phyloP scores from a whole-genome alignment of 2,329 filamentous ascomycete species.

The Aspergillus puulaauensis region DNA sequence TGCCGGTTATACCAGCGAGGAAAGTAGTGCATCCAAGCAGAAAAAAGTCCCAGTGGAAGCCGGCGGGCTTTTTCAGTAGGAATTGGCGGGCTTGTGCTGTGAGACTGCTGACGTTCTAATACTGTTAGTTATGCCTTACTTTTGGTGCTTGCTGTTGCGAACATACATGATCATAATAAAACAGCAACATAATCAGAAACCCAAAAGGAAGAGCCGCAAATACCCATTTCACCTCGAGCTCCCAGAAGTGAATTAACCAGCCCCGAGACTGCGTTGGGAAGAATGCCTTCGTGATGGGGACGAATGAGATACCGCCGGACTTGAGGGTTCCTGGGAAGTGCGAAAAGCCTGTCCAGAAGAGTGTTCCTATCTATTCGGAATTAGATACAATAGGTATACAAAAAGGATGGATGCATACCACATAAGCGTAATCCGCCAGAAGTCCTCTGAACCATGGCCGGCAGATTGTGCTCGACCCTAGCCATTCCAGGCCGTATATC shows the following conservation, averaged over 20 bases:
- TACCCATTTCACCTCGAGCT: slow-evolving; percentile 66
- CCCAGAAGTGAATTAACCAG: slow-evolving; percentile 81
- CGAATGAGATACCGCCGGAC: slow-evolving; percentile 63
- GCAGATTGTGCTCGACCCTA: slow-evolving; percentile 53
- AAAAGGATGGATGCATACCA: slow-evolving; percentile 29
- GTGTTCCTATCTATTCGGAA: slow-evolving; percentile 43
- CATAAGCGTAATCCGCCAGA: slow-evolving; percentile 55
- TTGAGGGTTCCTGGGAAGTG: slow-evolving; percentile 75
- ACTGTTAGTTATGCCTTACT: no score
- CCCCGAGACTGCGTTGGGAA: slow-evolving; percentile 67
- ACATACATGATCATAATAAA: slow-evolving; percentile 86
- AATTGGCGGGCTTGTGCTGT: slow-evolving; percentile 79
- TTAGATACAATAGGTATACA: background rate
- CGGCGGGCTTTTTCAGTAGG: slow-evolving; percentile 72
- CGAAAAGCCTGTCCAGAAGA: slow-evolving; percentile 85
- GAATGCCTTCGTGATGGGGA: slow-evolving; percentile 74
- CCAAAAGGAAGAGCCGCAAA: slow-evolving; percentile 82
- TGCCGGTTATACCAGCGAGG: slow-evolving; percentile 68
- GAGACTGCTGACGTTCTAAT: slow-evolving; percentile 66
- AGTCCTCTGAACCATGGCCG: slow-evolving; percentile 46
- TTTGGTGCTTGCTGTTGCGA: slow-evolving; percentile 7
- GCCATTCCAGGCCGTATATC: slow-evolving; percentile 48
- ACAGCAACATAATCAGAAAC: slow-evolving; percentile 73
- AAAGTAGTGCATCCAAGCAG: slow-evolving; percentile 73
- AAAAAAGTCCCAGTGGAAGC: slow-evolving; percentile 82